phyloP scores from a whole-genome alignment of 2,329 filamentous ascomycete genomes.

The Chalara sp. region DNA sequence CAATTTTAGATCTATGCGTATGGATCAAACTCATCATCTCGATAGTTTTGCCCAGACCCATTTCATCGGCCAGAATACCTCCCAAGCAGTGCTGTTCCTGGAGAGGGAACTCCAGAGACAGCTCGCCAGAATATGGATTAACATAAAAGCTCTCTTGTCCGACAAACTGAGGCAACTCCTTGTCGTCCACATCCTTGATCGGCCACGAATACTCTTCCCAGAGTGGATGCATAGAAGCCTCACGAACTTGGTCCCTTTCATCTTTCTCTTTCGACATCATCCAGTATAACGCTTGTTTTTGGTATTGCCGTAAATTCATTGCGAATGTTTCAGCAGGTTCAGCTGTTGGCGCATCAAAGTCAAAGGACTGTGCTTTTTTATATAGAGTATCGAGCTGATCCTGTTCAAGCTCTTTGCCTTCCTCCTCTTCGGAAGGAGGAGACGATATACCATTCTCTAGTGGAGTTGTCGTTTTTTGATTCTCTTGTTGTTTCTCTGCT shows the following conservation, averaged over 20 bases:
- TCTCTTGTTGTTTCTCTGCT: constrained; percentile 65
- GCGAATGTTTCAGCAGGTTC: constrained; percentile 77
- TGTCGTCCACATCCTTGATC: constrained; percentile 76
- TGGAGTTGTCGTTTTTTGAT: constrained; percentile 33
- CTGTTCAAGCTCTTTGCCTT: constrained; percentile 87
- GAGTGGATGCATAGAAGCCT: constrained; percentile 86
- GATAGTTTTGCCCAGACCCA: constrained; percentile 97
- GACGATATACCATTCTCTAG: constrained; percentile 36
- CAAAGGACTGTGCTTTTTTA: constrained; percentile 92
- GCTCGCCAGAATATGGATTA: constrained; percentile 92
- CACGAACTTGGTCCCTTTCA: constrained; percentile 56
- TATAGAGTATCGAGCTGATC: constrained; percentile 92
- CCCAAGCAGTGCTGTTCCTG: constrained; percentile 94
- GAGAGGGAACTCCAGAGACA: constrained; percentile 83
- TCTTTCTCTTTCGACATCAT: constrained; percentile 93
- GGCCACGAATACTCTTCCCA: constrained; percentile 98
- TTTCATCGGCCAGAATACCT: constrained; percentile 90
- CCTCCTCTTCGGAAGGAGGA: constrained; percentile 56
- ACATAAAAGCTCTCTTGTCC: constrained; percentile 78
- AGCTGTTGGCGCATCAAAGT: constrained; percentile 83
- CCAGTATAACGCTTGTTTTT: constrained; percentile 93
- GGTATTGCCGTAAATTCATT: constrained; percentile 82
- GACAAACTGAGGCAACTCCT: constrained; percentile 58
- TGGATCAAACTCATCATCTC: constrained; percentile 96
- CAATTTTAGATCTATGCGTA: constrained; percentile 61